Base-by-base conservation (phyloP, 2,329 filamentous ascomycete genomes). In the Fonsecaea nubica region DNA sequence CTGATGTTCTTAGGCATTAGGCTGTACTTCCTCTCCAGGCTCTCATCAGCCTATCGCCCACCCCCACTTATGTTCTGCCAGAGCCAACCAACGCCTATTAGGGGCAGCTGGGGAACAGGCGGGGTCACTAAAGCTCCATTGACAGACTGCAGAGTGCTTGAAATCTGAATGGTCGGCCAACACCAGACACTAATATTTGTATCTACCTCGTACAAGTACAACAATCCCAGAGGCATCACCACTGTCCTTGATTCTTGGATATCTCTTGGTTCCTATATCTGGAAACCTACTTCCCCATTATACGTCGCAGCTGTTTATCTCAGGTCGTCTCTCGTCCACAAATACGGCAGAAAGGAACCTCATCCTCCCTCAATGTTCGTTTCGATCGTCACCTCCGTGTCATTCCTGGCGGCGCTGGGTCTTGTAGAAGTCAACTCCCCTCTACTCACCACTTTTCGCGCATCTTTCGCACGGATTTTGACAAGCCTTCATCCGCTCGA, bases 401-500 rank as follows among this genome's bases (percentile, higher is more conserved):
- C 45, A 3, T 50, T 21, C 5, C 40, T 45, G 15, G 45, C 25
- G 21, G 45, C 45, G 45, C 5, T 5, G 18, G 18, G 15, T 45
- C n/a, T 45, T n/a, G 45, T 21, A 25, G 18, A 25, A 13, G 45
- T 4, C 30, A 32, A 32, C 4, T 2, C 52, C 33, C 3, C 12
- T 15, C 33, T 55, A 36, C 52, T 55, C 13, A 52, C 33, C 58
- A 35, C 12, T n/a, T 18, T 6, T 18, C 45, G 45, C 8, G n/a
- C 15, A 18, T 25, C 10, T 18, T 25, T 50, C 45, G 8, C 18
- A 30, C 45, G 25, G 45, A 12, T 10, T 21, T 50, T 62, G 53
- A 21, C 38, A 45, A 18, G 18, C 35, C 36, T 62, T 36, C 21
- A 62, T 10, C 8, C 35, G 52, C 15, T 68, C 63, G 13, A 66